A percentile compares a stretch with the other conserved stretches of the same genome.
Conservation (phyloP, 2,329 filamentous ascomycete species). For the Apiospora malaysiana region DNA sequence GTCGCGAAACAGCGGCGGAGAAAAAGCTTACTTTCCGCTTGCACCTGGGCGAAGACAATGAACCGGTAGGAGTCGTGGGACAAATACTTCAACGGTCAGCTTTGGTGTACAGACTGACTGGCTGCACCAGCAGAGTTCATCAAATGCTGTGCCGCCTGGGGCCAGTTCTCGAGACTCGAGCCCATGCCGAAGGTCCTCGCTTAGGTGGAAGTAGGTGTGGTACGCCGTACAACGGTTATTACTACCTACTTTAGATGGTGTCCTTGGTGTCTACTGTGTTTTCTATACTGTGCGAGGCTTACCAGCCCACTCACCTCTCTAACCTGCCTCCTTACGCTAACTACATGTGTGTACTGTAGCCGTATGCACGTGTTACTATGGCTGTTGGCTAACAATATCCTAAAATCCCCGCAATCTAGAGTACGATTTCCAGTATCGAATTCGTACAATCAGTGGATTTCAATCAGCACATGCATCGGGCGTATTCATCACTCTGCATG, state of each 20-base stretch:
- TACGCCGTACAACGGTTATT: background rate
- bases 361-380: background rate
- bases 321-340: too few species aligned
- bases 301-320: too few species aligned
- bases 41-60: background rate
- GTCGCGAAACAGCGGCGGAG: background rate
- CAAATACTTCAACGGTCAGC: background rate
- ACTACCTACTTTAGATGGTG: too few species aligned
- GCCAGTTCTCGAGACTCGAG: background rate
- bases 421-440: background rate
- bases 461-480: background rate
- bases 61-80: background rate
- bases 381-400: background rate
- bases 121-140: background rate
- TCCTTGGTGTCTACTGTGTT: background rate
- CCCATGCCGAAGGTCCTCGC: background rate
- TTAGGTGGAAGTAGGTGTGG: background rate
- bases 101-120: background rate
- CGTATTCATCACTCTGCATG: too few species aligned
- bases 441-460: background rate
- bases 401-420: background rate
- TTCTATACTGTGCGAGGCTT: background rate
- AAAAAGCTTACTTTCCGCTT: constrained; percentile 6
- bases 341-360: too few species aligned
- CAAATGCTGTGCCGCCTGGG: background rate